Base-by-base conservation (phyloP, 495 filamentous ascomycete genomes). In the Tuber microsphaerosporum region DNA sequence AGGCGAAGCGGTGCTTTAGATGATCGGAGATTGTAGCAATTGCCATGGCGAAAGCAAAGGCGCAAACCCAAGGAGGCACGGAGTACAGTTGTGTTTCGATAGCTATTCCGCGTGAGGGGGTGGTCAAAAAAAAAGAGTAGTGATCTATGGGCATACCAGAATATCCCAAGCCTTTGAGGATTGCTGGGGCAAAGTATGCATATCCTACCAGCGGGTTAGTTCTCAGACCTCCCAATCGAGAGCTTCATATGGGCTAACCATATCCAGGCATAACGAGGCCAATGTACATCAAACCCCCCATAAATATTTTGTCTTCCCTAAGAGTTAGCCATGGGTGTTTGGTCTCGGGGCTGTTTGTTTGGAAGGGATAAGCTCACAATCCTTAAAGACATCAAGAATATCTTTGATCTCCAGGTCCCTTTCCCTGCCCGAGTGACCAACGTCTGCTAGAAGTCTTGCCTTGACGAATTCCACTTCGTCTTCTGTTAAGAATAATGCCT, bases 211-310 rank as follows among this genome's bases (percentile, higher is more conserved):
- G 26, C n/a, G n/a, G 17, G 26, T 73, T 43, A 76, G 56, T 43
- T 56, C 61, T n/a, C 44, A 48, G 20, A 43, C 7, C 43, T 26
- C 69, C 8, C 19, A 22, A 48, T 70, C 19, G 44, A 72, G 41
- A 46, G 17, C 31, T n/a, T 20, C 75, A 76, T 44, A 71, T n/a
- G 71, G 61, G 87, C 81, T 86, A 87, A 84, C 89, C 87, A 80
- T 97, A 97, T 45, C 92, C 93, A 0, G 95, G 92, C 4, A 97
- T 93, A 76, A 97, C 91, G 42, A 97, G 85, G 12, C 91, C 92
- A 48, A 94, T 92, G 84, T 97, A 97, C 93, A 96, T 94, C 81
- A 97, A 87, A 2, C 90, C 93, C 73, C 92, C 94, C 51, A 96
- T 83, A 73, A 91, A 86, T 74, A 92, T 86, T 83, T 92, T 92